These are phyloP conservation scores for Leccinum glutinopallens DNA, from an alignment of 1,284 basidiomycete species.

Conservation along the genomic window DNA sequence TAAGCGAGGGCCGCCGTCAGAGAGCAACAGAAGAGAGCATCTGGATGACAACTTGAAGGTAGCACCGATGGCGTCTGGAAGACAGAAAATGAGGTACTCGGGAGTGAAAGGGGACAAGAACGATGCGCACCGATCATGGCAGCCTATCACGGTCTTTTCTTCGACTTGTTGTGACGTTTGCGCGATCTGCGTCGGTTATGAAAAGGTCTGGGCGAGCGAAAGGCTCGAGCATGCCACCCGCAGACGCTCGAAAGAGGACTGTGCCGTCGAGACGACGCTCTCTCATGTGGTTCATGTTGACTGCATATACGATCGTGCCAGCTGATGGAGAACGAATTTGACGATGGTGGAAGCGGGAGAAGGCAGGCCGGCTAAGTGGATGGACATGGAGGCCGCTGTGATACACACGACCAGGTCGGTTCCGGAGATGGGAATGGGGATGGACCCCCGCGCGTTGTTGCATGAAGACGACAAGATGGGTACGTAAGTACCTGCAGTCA, in stretches of 20 bases:
- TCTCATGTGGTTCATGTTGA: conserved; percentile 95
- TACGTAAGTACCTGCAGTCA: neutral
- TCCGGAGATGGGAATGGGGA: neutral
- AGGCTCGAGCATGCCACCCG: conserved; percentile 83
- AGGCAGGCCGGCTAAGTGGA: neutral
- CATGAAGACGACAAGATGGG: neutral
- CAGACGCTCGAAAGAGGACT: conserved; percentile 72
- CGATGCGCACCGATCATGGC: conserved; percentile 75
- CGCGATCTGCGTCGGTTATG: conserved; percentile 91
- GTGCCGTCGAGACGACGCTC: conserved; percentile 97
- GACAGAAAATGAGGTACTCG: conserved; percentile 12
- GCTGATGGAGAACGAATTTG: conserved; percentile 88
- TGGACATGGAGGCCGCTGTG: neutral
- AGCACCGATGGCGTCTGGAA: conserved; percentile 66
- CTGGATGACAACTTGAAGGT: conserved; percentile 65
- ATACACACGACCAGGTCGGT: neutral
- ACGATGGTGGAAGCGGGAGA: neutral
- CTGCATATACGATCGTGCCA: conserved; percentile 94
- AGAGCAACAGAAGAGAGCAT: conserved; percentile 86
- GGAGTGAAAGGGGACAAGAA: neutral
- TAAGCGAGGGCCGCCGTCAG: conserved; percentile 91
- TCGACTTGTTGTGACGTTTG: conserved; percentile 80
- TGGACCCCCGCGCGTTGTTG: neutral
- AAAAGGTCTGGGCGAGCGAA: conserved; percentile 88
- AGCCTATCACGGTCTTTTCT: conserved; percentile 86